These are phyloP conservation scores for Daldinia concentrica DNA, from an alignment of 495 filamentous ascomycete genomes.

Conservation along the genomic window DNA sequence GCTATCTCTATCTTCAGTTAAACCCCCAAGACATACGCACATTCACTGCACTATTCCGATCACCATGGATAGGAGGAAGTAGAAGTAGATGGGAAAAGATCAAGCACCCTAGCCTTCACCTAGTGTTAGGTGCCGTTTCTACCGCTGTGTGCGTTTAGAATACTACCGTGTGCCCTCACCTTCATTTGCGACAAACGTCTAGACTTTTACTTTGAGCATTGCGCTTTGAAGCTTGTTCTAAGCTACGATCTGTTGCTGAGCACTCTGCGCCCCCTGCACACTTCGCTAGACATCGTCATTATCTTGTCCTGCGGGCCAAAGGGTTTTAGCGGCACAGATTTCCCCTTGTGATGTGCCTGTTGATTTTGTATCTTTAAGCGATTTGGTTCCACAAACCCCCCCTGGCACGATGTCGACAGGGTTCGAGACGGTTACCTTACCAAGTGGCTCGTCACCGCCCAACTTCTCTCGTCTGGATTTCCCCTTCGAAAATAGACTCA, in stretches of 20 bases:
- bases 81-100: background rate
- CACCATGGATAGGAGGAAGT: constrained; percentile 12
- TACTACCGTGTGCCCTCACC: constrained; percentile 20
- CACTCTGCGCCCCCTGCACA: constrained; percentile 15
- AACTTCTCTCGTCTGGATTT: constrained; percentile 35
- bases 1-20: constrained; percentile 11
- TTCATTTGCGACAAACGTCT: constrained; percentile 14
- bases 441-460: constrained; percentile 24
- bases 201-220: constrained; percentile 21
- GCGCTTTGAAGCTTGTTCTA: constrained; percentile 24
- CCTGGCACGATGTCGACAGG: constrained; percentile 39
- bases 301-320: constrained; percentile 10
- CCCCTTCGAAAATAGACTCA: constrained; percentile 20
- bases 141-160: background rate
- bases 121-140: constrained; percentile 7
- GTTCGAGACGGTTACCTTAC: constrained; percentile 38
- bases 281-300: constrained; percentile 22
- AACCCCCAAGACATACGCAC: constrained; percentile 6
- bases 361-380: constrained; percentile 35
- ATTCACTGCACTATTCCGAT: background rate
- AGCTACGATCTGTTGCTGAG: constrained; percentile 20
- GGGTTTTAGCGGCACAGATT: constrained; percentile 16
- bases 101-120: background rate
- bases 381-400: constrained; percentile 37
- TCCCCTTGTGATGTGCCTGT: constrained; percentile 20